Base-by-base conservation (phyloP, 768 basidiomycete species). In the Lactifluus echinatus region DNA sequence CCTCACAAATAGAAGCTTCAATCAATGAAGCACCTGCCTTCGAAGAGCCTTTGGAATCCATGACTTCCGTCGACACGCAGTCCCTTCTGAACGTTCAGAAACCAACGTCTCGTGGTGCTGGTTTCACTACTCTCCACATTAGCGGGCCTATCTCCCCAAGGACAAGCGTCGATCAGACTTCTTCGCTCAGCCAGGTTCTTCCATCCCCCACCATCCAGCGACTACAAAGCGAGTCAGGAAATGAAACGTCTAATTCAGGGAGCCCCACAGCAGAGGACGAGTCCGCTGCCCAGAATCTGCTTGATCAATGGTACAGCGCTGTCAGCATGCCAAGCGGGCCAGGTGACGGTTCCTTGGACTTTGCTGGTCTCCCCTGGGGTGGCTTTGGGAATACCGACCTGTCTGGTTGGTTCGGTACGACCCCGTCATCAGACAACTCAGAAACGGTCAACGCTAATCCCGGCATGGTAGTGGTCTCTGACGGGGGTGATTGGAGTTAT, bases 261-360 rank as follows among this genome's bases (percentile, higher is more conserved):
- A 89, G 87, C 66, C 88, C 85, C 1, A 69, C 68, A 50, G 76
- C 73, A 56, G 83, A 78, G 43, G 89, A 90, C 46, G 89, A 89
- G 66, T 82, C 79, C 24, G 75, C 84, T 7, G 88, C 89, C 3
- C 89, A 93, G 66, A 80, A 80, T 11, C 68, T 93, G 54, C 73
- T 93, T 46, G 89, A 93, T 68, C 85, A 90, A 60, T 92, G 90
- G 89, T 87, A 82, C 66, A 85, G 84, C 60, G 82, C 84, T n/a
- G 80, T 89, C 62, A 86, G 81, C 65, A 85, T 11, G 83, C 47
- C 47, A 57, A 58, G 50, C 31, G 63, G 63, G 17, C 56, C 56
- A 29, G 62, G 62, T 28, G 47, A 85, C 62, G 72, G 76, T 21
- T 67, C 75, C 2, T 72, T 54, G 40, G 55, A 61, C 39, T 50